phyloP scores from a whole-genome alignment of 202 grass and related monocot genomes.

The Saccharum hybrid region DNA sequence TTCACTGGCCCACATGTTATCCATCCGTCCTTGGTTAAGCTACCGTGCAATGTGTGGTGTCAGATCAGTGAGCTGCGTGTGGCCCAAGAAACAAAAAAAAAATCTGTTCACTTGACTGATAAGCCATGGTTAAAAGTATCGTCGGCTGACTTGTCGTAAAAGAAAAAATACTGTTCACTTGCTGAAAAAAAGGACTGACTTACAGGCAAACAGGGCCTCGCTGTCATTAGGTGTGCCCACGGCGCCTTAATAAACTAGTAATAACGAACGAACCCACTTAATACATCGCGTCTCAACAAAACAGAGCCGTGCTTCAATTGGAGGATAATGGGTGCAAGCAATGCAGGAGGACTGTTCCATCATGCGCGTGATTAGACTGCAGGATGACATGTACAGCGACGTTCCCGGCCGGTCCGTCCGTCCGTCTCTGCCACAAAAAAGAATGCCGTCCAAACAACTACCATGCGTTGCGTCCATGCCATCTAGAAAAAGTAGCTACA shows the following conservation, averaged over 20 bases:
- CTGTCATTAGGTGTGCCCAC: constrained; percentile 46
- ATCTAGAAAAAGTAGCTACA: constrained; percentile 10
- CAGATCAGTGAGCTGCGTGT: not conserved
- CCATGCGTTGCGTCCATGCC: not conserved
- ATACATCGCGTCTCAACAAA: constrained; percentile 5
- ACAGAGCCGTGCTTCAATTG: constrained; percentile 2
- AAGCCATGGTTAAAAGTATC: too few species aligned
- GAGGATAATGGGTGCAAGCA: constrained; percentile 45
- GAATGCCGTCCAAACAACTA: constrained; percentile 65
- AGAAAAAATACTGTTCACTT: too few species aligned
- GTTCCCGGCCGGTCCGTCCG: not conserved
- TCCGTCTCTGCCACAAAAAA: constrained; percentile 28
- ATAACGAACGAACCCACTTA: not conserved
- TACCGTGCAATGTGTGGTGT: constrained; percentile 43
- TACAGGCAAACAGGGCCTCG: not conserved
- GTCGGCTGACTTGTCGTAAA: too few species aligned
- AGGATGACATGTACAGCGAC: constrained; percentile 7
- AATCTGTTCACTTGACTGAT: too few species aligned
- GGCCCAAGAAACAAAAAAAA: not conserved
- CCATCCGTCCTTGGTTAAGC: constrained; percentile 43
- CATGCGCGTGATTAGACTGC: constrained; percentile 21
- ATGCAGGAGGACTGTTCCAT: constrained; percentile 30
- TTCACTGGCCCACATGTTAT: not conserved
- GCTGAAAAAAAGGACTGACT: too few species aligned
- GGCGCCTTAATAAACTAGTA: constrained; percentile 16